Evolutionary conservation across 345 rosid species (phyloP).

Genomic region (Crucihimalaya himalaica): DNA sequence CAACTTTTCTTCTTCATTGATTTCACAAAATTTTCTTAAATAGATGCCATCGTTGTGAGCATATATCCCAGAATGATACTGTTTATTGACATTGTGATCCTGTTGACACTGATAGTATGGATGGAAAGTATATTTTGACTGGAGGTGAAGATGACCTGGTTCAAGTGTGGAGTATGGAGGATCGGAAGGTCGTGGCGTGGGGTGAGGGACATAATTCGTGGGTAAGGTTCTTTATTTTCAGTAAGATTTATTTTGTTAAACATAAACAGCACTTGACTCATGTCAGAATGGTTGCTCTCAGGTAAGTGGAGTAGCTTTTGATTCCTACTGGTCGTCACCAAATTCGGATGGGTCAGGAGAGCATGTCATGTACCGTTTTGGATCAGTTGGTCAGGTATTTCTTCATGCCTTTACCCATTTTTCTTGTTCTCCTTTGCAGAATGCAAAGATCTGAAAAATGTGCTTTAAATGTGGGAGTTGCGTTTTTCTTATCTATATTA

Average conservation of each 20-base stretch:
- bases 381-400: conserved; percentile 99
- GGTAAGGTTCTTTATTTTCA: conserved; percentile 55
- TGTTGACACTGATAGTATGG: conserved; percentile 79
- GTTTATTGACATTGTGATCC: background rate
- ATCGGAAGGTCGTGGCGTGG: conserved; percentile 98
- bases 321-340: conserved; percentile 91
- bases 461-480: conserved; percentile 1
- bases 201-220: conserved; percentile 99
- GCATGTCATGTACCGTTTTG: conserved; percentile 90
- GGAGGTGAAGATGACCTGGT: conserved; percentile 99
- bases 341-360: conserved; percentile 84
- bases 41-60: background rate
- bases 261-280: conserved; percentile 20
- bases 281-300: conserved; percentile 47
- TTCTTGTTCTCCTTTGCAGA: background rate
- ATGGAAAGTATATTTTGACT: conserved; percentile 91
- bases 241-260: background rate
- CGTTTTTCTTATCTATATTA: background rate
- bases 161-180: conserved; percentile 99
- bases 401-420: background rate
- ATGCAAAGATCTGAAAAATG: background rate
- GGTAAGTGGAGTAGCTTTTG: conserved; percentile 99
- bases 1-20: conserved; percentile 44
- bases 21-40: background rate
- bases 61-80: background rate